Evolutionary conservation across 2,329 filamentous ascomycete species (phyloP).

Genomic region (Ascochyta fabae): DNA sequence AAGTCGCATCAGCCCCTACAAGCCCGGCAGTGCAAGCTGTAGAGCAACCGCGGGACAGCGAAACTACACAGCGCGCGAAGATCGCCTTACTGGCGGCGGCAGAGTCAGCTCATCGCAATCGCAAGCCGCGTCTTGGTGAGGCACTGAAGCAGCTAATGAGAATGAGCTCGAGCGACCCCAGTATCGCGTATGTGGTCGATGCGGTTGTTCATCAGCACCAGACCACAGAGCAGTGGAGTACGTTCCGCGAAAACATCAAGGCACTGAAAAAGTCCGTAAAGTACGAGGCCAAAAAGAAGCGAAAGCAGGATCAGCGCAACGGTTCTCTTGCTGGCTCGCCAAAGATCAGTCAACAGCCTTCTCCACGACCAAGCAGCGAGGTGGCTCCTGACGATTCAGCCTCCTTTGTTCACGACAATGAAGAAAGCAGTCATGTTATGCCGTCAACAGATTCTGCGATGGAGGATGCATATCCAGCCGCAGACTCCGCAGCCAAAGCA

Average conservation of each 20-base stretch:
- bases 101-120: constrained; percentile 47
- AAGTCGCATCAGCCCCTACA: constrained; percentile 23
- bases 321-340: constrained; percentile 23
- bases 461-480: constrained; percentile 30
- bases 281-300: constrained; percentile 31
- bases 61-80: constrained; percentile 35
- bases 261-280: constrained; percentile 52
- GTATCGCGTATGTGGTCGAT: constrained; percentile 51
- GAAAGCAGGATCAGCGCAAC: constrained; percentile 23
- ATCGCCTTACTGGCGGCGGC: constrained; percentile 53
- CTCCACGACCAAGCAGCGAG: constrained; percentile 35
- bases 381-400: constrained; percentile 32
- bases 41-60: constrained; percentile 19
- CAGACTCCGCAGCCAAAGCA: constrained; percentile 4
- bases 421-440: constrained; percentile 21
- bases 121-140: constrained; percentile 35
- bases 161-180: constrained; percentile 47
- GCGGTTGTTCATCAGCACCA: constrained; percentile 52
- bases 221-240: constrained; percentile 47
- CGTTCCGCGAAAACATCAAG: constrained; percentile 54
- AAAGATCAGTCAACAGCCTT: constrained; percentile 27
- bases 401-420: constrained; percentile 28
- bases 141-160: constrained; percentile 54
- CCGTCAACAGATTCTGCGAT: constrained; percentile 12
- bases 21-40: constrained; percentile 25